A percentile compares a stretch with the other conserved stretches of the same genome.
Conservation (phyloP, 2,329 filamentous ascomycete species). For the Chrysoporthe deuterocubensis region DNA sequence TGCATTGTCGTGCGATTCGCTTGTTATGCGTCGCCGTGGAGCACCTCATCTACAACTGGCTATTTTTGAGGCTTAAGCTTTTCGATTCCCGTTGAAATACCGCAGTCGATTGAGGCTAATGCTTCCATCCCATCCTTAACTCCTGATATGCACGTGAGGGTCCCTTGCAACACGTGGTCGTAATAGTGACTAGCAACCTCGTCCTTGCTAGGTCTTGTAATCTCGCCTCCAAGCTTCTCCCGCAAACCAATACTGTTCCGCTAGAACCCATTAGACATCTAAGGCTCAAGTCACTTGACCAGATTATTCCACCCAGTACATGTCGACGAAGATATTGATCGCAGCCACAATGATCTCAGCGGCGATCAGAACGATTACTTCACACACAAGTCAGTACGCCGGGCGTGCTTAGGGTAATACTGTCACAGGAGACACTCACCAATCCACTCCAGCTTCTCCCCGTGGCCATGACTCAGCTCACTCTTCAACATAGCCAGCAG, state of each 20-base stretch:
- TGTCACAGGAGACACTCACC: constrained; percentile 57
- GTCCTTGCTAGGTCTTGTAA: background rate
- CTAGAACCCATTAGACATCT: background rate
- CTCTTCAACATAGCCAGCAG: constrained; percentile 92
- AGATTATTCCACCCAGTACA: constrained; percentile 63
- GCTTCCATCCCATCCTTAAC: background rate
- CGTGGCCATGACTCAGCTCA: constrained; percentile 90
- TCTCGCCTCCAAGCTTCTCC: background rate
- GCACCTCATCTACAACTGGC: constrained; percentile 10
- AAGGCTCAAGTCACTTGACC: background rate
- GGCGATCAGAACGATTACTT: constrained; percentile 93
- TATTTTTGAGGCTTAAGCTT: background rate
- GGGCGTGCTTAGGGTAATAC: background rate
- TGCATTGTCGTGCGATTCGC: background rate
- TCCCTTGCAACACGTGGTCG: background rate
- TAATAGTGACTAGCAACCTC: background rate
- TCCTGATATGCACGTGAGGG: background rate
- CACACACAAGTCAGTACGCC: background rate
- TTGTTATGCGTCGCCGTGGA: constrained; percentile 1
- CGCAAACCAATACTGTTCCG: background rate
- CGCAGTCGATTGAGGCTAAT: background rate
- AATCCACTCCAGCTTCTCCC: constrained; percentile 88
- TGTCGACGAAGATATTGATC: constrained; percentile 92
- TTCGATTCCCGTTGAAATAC: background rate
- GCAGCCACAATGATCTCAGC: constrained; percentile 92